Percentiles rank a stretch among this genome's conserved stretches.
These are phyloP conservation scores for Aspergillus terreus DNA, from an alignment of 2,329 filamentous ascomycete species.

Conservation along the genomic window DNA sequence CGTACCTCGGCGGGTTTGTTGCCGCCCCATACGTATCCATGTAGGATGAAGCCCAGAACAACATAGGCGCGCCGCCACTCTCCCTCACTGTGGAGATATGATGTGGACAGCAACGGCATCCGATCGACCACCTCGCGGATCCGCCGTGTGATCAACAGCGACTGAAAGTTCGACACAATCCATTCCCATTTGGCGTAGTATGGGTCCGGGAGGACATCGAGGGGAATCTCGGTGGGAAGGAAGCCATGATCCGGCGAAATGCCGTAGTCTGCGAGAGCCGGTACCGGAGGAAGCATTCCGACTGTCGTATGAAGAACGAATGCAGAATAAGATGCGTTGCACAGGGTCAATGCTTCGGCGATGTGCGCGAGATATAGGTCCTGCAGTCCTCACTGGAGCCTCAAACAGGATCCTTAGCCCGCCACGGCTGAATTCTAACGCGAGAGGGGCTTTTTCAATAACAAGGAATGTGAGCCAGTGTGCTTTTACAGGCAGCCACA, in stretches of 20 bases:
- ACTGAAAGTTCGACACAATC: slow-evolving; percentile 79
- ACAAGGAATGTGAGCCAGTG: no score
- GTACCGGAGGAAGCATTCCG: slow-evolving; percentile 46
- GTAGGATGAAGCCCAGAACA: slow-evolving; percentile 72
- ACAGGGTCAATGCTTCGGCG: neutral
- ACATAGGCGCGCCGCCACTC: slow-evolving; percentile 91
- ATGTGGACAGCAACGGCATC: slow-evolving; percentile 78
- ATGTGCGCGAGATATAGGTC: neutral
- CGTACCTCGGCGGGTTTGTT: slow-evolving; percentile 67
- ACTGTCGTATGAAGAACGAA: neutral
- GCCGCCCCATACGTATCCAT: slow-evolving; percentile 88
- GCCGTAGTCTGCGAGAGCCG: slow-evolving; percentile 69
- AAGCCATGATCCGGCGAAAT: slow-evolving; percentile 68
- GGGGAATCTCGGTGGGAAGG: slow-evolving; percentile 74
- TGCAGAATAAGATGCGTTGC: neutral
- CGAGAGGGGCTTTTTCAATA: no score
- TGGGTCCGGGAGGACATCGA: slow-evolving; percentile 75
- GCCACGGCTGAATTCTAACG: no score
- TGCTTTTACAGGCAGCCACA: no score
- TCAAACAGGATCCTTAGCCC: no score
- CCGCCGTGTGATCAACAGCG: slow-evolving; percentile 78
- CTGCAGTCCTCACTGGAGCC: no score
- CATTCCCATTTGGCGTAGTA: slow-evolving; percentile 97
- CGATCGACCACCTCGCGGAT: slow-evolving; percentile 74
- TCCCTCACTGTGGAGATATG: slow-evolving; percentile 73